phyloP scores from a whole-genome alignment of 2,329 filamentous ascomycete species.

The Colletotrichum theobromicola region DNA sequence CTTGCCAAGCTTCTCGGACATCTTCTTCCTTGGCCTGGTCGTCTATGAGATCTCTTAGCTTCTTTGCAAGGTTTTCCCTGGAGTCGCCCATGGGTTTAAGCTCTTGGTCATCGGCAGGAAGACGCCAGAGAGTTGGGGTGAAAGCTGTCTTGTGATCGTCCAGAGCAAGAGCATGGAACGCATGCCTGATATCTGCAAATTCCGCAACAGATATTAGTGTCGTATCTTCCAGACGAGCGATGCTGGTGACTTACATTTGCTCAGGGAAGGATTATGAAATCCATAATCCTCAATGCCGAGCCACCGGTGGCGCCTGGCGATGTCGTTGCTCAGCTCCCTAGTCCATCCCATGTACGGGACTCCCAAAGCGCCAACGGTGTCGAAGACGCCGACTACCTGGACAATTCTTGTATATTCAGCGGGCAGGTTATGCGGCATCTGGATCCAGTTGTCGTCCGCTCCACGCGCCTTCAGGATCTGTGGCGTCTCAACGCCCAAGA shows the following conservation, averaged over 20 bases:
- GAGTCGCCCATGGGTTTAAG: not conserved
- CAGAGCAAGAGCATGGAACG: not conserved
- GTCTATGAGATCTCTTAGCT: not conserved
- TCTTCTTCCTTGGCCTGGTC: not conserved
- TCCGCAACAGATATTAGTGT: accelerated
- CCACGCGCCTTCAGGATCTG: no score
- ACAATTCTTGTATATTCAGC: not conserved
- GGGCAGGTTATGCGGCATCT: not conserved
- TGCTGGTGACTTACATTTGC: not conserved
- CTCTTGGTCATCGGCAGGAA: not conserved
- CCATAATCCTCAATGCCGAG: not conserved
- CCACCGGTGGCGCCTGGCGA: accelerated
- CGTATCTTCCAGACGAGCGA: accelerated
- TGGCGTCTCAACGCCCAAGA: not conserved
- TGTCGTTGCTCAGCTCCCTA: accelerated
- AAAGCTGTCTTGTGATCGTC: not conserved
- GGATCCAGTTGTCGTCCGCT: not conserved
- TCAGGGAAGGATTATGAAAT: not conserved
- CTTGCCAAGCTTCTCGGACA: not conserved
- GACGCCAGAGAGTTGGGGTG: not conserved
- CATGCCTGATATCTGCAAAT: not conserved
- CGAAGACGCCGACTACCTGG: conserved; percentile 13
- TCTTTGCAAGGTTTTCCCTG: not conserved
- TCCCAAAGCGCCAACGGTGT: conserved; percentile 17
- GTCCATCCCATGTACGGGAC: not conserved